These are phyloP conservation scores for Phialocephala sp. DNA, from an alignment of 2,329 filamentous ascomycete species.

Conservation along the genomic window DNA sequence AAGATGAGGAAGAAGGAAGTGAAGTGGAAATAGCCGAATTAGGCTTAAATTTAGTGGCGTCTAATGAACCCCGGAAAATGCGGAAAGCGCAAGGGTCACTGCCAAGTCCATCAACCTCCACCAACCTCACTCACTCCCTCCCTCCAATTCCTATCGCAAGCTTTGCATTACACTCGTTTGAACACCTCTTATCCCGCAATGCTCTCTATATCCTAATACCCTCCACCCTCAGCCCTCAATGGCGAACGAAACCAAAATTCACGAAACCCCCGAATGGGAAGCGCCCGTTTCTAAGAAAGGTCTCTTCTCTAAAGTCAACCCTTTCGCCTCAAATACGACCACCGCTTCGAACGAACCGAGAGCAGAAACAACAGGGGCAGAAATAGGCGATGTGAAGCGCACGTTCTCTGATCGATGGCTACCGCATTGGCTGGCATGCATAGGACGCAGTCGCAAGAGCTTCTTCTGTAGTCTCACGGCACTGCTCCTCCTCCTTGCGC, in stretches of 20 bases:
- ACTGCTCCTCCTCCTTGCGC: constrained; percentile 15
- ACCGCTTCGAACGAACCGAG: not conserved
- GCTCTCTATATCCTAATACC: constrained; percentile 11
- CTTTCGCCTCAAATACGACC: constrained; percentile 11
- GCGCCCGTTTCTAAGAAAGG: constrained; percentile 29
- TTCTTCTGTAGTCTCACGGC: constrained; percentile 25
- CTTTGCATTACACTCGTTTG: constrained; percentile 30
- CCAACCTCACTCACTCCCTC: not conserved
- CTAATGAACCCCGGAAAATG: not conserved
- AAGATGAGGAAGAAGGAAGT: not conserved
- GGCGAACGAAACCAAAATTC: constrained; percentile 27
- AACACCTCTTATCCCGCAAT: constrained; percentile 15
- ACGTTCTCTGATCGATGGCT: constrained; percentile 21
- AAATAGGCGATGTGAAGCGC: constrained; percentile 18
- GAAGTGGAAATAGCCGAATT: constrained; percentile 1
- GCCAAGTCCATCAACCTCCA: not conserved
- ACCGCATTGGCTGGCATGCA: constrained; percentile 18
- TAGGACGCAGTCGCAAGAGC: constrained; percentile 25
- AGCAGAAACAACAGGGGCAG: constrained; percentile 16
- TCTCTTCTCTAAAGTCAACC: constrained; percentile 22
- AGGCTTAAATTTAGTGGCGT: constrained; percentile 9
- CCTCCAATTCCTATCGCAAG: constrained; percentile 4
- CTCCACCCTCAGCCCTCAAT: not conserved
- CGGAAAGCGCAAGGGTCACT: not conserved
- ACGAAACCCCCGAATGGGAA: constrained; percentile 39